These are phyloP conservation scores for Kodamaea derodonti DNA, from an alignment of 1,139 yeast species.

Conservation along the genomic window DNA sequence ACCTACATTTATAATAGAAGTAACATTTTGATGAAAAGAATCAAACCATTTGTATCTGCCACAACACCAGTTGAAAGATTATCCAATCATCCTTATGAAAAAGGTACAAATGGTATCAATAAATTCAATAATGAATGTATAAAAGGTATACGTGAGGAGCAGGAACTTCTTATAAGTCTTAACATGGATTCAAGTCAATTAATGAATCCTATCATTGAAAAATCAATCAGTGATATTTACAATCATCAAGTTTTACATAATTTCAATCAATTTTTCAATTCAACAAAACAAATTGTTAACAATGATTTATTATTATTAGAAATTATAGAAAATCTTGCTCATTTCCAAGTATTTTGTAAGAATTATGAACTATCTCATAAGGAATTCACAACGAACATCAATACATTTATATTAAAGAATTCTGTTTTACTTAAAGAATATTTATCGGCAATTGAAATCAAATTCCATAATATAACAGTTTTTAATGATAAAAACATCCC, in stretches of 20 bases:
- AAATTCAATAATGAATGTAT: conserved; percentile 52
- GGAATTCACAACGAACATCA: conserved; percentile 10
- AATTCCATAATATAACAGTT: conserved; percentile 41
- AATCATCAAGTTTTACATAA: conserved; percentile 12
- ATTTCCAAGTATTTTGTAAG: conserved; percentile 19
- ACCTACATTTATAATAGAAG: conserved; percentile 45
- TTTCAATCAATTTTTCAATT: conserved; percentile 11
- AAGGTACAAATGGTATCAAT: conserved; percentile 58
- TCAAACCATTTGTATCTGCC: conserved; percentile 26
- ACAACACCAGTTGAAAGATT: conserved; percentile 40
- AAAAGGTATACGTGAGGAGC: conserved; percentile 47
- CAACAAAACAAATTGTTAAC: conserved; percentile 12
- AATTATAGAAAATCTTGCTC: conserved; percentile 33
- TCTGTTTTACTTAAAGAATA: conserved; percentile 46
- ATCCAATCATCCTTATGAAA: conserved; percentile 49
- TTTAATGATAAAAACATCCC: conserved; percentile 67
- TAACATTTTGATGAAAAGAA: conserved; percentile 41
- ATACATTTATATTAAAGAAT: conserved; percentile 11
- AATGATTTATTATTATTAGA: conserved; percentile 42
- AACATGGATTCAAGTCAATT: conserved; percentile 14
- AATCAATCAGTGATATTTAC: conserved; percentile 21
- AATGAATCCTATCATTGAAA: conserved; percentile 21
- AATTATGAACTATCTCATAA: conserved; percentile 10
- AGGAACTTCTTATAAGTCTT: conserved; percentile 27
- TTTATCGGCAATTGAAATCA: conserved; percentile 49